Evolutionary conservation across 768 basidiomycete genomes (phyloP), one percentile per base, ranked within the genome.

Genomic region (Rickenella mellea): DNA sequence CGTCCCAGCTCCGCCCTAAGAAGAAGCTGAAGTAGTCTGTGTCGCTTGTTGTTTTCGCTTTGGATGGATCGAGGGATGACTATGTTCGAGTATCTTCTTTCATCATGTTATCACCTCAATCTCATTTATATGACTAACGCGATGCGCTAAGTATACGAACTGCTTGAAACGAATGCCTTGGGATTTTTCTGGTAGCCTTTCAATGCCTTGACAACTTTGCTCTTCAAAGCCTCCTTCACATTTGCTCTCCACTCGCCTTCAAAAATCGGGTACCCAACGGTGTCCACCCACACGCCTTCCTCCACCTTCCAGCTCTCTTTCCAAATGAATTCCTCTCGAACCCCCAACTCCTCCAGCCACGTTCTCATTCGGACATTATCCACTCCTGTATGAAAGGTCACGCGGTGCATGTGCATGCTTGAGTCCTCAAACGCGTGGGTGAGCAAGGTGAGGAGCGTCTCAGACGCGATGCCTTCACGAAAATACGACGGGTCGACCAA

Each of bases 1-100:
- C 84, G 36, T 83, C 80, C 48, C 88, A 89, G 56, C 87, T 93
- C 70, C 82, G 88, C 64, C 88, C 87, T 87, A 94, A 94, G 82
- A 93, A 94, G 79, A 94, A 93, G 74, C 73, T 91, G 67, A 92
- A 90, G 80, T 86, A 84, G 76, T 76, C 19, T 17, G 10, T 30
- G 29, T 36, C 33, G 15, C 10, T 36, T 19, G 19, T 22, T 36
- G 11, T 17, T 17, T 7, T 36, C 4, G 33, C 33, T 19, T n/a
- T n/a, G n/a, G n/a, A n/a, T n/a, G n/a, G n/a, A n/a, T n/a, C n/a
- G n/a, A n/a, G n/a, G n/a, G n/a, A n/a, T n/a, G n/a, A n/a, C n/a
- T n/a, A n/a, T n/a, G n/a, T n/a, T n/a, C n/a, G n/a, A n/a, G n/a
- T n/a, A n/a, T n/a, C n/a, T n/a, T n/a, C n/a, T n/a, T n/a, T n/a